Base-by-base conservation (phyloP, 345 rosid genomes). In the Bretschneidera sinensis region DNA sequence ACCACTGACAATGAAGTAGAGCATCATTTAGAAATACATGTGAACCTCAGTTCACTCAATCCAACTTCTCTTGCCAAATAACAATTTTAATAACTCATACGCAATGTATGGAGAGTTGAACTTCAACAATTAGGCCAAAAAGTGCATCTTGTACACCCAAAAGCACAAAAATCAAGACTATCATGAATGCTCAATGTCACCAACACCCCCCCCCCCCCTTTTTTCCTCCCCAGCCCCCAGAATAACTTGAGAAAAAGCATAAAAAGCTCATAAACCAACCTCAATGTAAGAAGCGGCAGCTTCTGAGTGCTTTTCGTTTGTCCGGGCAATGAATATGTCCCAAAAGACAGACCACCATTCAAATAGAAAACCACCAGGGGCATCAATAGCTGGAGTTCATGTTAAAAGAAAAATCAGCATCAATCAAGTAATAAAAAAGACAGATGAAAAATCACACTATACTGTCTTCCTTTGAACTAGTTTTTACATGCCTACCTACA, bases 341-440 rank as follows among this genome's bases (percentile, higher is more conserved):
- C 94, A 86, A 63, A 86, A 86, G 54, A 86, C 87, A 62, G 89
- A 83, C 94, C 94, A 86, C 94, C 94, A 84, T 62, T 86, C 94
- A 4, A 80, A 79, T 10, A 86, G 71, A 71, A 86, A 86, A 35
- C 94, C 89, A 43, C 79, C 85, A 28, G 89, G 85, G 11, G 83
- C 82, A 69, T 86, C 84, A 45, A 86, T 82, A 61, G 87, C 94
- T 86, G 78, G 21, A 64, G 22, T 9, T 48, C 54, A 25, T 19
- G 15, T 17, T 69, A 21, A 55, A 28, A 65, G 22, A 47, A 55
- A 54, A 51, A 18, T 35, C 59, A 62, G 22, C 15, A 68, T 25
- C 43, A 49, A 43, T 48, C n/a, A 19, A 54, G 75, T 50, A 43
- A 52, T 25, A 48, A 24, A 51, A n/a, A 43, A 43, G 18, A 35